Percentiles rank a stretch among this genome's conserved stretches.
Evolutionary conservation across 257 asterid species (phyloP).

Genomic region (Plantago elongata): DNA sequence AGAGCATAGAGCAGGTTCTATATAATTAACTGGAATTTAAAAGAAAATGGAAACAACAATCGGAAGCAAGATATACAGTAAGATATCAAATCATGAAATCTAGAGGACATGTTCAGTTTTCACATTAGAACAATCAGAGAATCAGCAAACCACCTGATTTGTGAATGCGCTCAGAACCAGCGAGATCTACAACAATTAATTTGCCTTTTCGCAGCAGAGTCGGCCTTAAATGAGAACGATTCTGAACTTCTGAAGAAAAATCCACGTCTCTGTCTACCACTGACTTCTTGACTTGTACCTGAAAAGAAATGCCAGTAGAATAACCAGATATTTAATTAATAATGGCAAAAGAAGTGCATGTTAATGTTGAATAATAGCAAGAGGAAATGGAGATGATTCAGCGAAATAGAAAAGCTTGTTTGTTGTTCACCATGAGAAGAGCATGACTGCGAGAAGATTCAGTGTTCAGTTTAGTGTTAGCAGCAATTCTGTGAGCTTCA

Average conservation of each 20-base stretch:
- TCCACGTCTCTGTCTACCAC: constrained; percentile 53
- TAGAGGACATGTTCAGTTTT: too few relatives aligned
- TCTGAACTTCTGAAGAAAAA: constrained; percentile 47
- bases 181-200: constrained; percentile 95
- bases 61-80: too few relatives aligned
- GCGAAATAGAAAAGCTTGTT: constrained; percentile 3
- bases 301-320: constrained; percentile 27
- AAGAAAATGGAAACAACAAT: too few relatives aligned
- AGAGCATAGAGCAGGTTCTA: too few relatives aligned
- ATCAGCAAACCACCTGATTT: constrained; percentile 63
- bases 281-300: constrained; percentile 93
- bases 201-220: constrained; percentile 84
- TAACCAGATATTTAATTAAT: constrained; percentile 10
- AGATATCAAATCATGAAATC: too few relatives aligned
- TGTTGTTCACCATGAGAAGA: constrained; percentile 75
- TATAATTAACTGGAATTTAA: too few relatives aligned
- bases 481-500: constrained; percentile 96
- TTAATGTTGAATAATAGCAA: background rate
- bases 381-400: background rate
- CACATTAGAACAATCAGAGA: too few relatives aligned
- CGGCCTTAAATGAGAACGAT: constrained; percentile 66
- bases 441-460: constrained; percentile 99
- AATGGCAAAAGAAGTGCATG: constrained; percentile 2
- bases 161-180: constrained; percentile 97
- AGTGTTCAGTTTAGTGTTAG: constrained; percentile 92